Conservation (phyloP, 306 rosid genomes). For the Vachellia collinsii region DNA sequence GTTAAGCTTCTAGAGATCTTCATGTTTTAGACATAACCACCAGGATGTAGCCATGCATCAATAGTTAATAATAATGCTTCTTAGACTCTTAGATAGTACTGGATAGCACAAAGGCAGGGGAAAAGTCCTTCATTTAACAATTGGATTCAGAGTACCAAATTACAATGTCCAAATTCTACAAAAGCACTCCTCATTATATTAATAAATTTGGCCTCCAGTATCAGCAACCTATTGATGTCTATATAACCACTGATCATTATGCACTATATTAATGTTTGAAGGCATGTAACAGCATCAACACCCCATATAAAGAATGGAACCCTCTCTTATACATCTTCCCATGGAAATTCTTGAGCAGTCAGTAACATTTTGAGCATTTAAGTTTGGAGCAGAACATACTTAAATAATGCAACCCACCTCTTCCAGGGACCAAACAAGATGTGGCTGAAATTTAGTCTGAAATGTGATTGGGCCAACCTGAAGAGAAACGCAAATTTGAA, state of each 20-base stretch:
- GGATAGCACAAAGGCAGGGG: neutral
- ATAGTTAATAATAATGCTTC: neutral
- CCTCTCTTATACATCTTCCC: neutral
- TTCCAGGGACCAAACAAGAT: constrained; percentile 85
- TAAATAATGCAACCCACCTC: constrained; percentile 60
- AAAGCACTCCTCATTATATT: neutral
- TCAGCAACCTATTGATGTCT: neutral
- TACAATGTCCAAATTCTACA: constrained; percentile 9
- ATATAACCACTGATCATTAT: constrained; percentile 1
- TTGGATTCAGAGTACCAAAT: constrained; percentile 12
- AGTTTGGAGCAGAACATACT: constrained; percentile 8
- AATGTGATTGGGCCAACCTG: constrained; percentile 88
- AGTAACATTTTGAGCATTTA: constrained; percentile 22
- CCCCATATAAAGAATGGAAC: constrained; percentile 26
- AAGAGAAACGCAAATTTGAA: constrained; percentile 31
- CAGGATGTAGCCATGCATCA: neutral
- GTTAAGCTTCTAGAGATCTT: neutral
- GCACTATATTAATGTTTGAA: neutral
- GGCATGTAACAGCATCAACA: constrained; percentile 15
- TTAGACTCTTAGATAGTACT: neutral
- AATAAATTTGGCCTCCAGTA: constrained; percentile 12
- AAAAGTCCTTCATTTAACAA: constrained; percentile 5
- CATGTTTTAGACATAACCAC: constrained; percentile 3
- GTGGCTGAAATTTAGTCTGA: constrained; percentile 88
- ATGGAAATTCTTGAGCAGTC: neutral